Evolutionary conservation across 257 asterid species (phyloP).

Genomic region (Scutellaria galericulata): DNA sequence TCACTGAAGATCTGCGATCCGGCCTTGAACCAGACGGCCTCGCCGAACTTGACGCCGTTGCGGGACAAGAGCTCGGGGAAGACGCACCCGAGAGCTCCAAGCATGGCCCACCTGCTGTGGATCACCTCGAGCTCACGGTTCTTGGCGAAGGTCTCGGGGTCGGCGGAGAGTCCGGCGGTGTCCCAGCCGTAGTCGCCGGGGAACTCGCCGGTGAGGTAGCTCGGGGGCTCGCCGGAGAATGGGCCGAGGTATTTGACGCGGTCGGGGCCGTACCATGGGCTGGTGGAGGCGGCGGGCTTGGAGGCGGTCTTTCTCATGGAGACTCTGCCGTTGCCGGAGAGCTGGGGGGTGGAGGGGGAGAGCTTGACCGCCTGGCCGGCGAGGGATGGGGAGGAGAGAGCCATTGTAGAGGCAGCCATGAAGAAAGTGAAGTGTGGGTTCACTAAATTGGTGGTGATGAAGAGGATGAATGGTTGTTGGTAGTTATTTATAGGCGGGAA

Average conservation of each 20-base stretch:
- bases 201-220: conserved; percentile 61
- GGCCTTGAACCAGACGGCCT: conserved; percentile 64
- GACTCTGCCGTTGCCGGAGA: conserved; percentile 39
- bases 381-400: conserved; percentile 61
- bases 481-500: conserved; percentile 9
- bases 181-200: conserved; percentile 67
- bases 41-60: conserved; percentile 54
- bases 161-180: conserved; percentile 61
- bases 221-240: conserved; percentile 54
- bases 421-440: neutral
- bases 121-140: conserved; percentile 60
- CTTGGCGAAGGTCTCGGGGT: conserved; percentile 55
- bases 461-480: neutral
- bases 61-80: conserved; percentile 51
- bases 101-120: conserved; percentile 62
- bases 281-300: conserved; percentile 43
- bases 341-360: conserved; percentile 39
- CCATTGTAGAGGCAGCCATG: conserved; percentile 63
- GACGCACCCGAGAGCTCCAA: conserved; percentile 58
- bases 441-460: neutral
- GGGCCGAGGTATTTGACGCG: conserved; percentile 61
- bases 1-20: conserved; percentile 56
- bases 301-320: conserved; percentile 48
- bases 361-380: conserved; percentile 53
- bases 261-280: conserved; percentile 56